Evolutionary conservation across 768 basidiomycete species (phyloP).

Genomic region (Symmetrospora coprosmae): DNA sequence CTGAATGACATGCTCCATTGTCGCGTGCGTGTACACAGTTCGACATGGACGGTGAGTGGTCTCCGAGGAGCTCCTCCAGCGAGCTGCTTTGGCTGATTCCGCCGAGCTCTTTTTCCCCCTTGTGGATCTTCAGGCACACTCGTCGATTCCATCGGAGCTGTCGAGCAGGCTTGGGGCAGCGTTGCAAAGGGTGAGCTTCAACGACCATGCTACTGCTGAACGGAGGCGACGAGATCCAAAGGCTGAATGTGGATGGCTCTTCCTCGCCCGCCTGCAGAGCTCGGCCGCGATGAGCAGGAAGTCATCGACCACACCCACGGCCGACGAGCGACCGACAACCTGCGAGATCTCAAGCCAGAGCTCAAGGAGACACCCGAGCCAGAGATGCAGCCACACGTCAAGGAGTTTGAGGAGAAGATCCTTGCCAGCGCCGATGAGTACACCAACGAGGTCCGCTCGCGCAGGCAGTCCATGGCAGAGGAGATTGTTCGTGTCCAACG

Average conservation of each 20-base stretch:
- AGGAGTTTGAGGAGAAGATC: constrained; percentile 49
- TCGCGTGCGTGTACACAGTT: background rate
- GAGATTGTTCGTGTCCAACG: constrained; percentile 16
- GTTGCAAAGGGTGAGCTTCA: constrained; percentile 49
- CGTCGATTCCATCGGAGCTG: constrained; percentile 53
- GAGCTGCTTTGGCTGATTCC: no score
- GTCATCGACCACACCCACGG: constrained; percentile 66
- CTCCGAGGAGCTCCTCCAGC: background rate
- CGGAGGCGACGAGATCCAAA: no score
- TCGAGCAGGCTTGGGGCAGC: constrained; percentile 61
- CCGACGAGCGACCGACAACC: constrained; percentile 62
- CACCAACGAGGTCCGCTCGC: constrained; percentile 43
- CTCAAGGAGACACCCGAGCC: constrained; percentile 28
- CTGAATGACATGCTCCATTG: background rate
- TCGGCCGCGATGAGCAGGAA: constrained; percentile 52
- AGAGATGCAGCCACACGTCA: constrained; percentile 32
- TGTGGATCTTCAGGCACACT: constrained; percentile 43
- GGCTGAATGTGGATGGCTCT: no score
- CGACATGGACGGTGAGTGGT: constrained; percentile 49
- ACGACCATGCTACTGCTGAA: no score
- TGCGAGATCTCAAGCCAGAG: constrained; percentile 40
- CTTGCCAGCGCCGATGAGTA: constrained; percentile 55
- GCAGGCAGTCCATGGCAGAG: constrained; percentile 36
- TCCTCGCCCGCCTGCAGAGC: constrained; percentile 45
- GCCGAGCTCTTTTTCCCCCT: no score